Percentiles rank a stretch among this genome's conserved stretches.
phyloP scores from a whole-genome alignment of 2,329 filamentous ascomycete species.

The Ceratocystis cacaofunesta region DNA sequence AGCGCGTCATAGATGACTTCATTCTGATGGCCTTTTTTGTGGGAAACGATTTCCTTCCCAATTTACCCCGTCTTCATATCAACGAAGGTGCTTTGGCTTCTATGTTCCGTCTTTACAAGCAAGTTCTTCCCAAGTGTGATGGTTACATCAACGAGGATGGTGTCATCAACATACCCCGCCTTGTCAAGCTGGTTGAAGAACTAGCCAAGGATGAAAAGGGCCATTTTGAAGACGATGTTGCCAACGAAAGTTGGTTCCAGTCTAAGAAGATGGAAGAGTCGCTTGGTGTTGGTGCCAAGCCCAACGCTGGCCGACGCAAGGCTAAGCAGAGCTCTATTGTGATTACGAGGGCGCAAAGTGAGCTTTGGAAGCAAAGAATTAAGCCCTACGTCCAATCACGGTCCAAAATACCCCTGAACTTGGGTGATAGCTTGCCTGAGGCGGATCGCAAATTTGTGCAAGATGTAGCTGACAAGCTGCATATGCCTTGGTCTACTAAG shows the following conservation, averaged over 20 bases:
- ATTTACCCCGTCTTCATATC: constrained; percentile 90
- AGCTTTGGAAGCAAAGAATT: constrained; percentile 64
- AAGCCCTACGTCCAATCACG: constrained; percentile 69
- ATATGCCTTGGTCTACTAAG: constrained; percentile 42
- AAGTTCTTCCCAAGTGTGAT: constrained; percentile 68
- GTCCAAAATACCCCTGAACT: constrained; percentile 49
- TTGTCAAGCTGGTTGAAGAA: constrained; percentile 65
- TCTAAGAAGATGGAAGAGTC: constrained; percentile 37
- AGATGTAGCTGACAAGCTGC: constrained; percentile 55
- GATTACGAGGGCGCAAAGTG: constrained; percentile 66
- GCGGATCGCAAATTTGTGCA: constrained; percentile 88
- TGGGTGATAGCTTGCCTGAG: constrained; percentile 59
- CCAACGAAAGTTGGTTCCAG: constrained; percentile 83
- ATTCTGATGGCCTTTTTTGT: constrained; percentile 99
- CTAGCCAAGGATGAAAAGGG: constrained; percentile 76
- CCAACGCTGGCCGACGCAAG: constrained; percentile 22
- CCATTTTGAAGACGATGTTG: constrained; percentile 83
- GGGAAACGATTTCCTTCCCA: constrained; percentile 96
- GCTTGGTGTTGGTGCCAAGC: constrained; percentile 39
- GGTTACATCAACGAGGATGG: constrained; percentile 96
- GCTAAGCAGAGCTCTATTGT: constrained; percentile 47
- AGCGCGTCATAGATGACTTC: constrained; percentile 95
- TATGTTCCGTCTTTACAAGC: constrained; percentile 96
- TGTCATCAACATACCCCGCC: constrained; percentile 70
- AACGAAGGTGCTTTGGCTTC: constrained; percentile 92